Evolutionary conservation across 306 rosid genomes (phyloP).

Genomic region (Urtica urens): DNA sequence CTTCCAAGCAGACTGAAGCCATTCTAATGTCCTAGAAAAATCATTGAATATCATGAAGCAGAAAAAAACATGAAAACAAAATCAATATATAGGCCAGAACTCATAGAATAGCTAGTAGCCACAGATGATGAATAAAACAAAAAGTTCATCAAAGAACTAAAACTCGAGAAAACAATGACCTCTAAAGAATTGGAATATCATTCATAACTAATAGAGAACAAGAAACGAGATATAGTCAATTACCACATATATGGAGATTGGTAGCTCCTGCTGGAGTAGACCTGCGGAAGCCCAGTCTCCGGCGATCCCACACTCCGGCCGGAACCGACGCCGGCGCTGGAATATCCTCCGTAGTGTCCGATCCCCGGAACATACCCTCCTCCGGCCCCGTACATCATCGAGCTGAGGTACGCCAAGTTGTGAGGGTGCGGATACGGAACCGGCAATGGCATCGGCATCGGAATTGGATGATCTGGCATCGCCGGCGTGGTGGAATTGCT

Average conservation of each 20-base stretch:
- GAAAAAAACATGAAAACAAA: slow-evolving; percentile 1
- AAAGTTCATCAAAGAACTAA: not conserved
- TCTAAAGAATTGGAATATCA: no score
- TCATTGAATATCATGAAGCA: not conserved
- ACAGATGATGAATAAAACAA: not conserved
- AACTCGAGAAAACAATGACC: not conserved
- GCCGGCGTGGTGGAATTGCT: not conserved
- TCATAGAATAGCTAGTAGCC: not conserved
- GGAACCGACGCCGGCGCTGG: slow-evolving; percentile 7
- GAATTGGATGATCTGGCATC: not conserved
- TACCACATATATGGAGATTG: slow-evolving; percentile 33
- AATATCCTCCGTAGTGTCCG: slow-evolving; percentile 13
- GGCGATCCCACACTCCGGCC: no score
- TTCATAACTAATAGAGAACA: slow-evolving; percentile 8
- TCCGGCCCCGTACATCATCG: slow-evolving; percentile 9
- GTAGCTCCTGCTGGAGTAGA: slow-evolving; percentile 24
- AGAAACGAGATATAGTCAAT: slow-evolving; percentile 1
- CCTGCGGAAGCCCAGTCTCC: slow-evolving; percentile 19
- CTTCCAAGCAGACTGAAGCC: no score
- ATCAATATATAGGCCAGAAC: not conserved
- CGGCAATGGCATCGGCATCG: slow-evolving; percentile 8
- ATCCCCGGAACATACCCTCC: slow-evolving; percentile 17
- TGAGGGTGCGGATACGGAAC: slow-evolving; percentile 15
- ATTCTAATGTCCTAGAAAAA: not conserved
- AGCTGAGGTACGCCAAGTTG: slow-evolving; percentile 21